These are phyloP conservation scores for Spongispora temasekensis DNA, from an alignment of 1,284 basidiomycete species.

Conservation along the genomic window DNA sequence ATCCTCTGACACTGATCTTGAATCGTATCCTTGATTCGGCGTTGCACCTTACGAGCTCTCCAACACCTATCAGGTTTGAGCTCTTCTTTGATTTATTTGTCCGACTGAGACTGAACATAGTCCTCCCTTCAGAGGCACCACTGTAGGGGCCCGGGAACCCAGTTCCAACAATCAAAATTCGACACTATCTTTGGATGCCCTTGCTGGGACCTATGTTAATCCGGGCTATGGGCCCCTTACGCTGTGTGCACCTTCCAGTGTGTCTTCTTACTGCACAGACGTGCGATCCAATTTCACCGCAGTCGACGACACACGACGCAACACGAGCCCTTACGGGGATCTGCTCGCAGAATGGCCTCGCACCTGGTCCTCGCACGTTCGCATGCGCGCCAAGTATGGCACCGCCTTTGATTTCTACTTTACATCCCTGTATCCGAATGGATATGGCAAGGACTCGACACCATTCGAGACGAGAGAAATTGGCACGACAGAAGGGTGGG, in stretches of 20 bases:
- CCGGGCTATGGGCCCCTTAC: constrained; percentile 39
- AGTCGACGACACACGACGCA: constrained; percentile 15
- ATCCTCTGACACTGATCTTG: constrained; percentile 9
- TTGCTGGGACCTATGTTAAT: constrained; percentile 39
- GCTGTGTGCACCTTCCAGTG: constrained; percentile 33
- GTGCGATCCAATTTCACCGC: constrained; percentile 32
- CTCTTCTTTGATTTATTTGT: neutral
- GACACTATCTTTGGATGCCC: constrained; percentile 15
- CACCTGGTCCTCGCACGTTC: constrained; percentile 33
- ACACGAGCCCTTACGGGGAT: constrained; percentile 4
- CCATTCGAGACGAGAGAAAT: constrained; percentile 29
- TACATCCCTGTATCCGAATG: constrained; percentile 27
- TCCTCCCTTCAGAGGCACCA: neutral
- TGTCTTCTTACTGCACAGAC: constrained; percentile 29
- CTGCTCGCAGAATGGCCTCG: constrained; percentile 32
- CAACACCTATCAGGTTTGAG: constrained; percentile 7
- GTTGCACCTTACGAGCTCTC: constrained; percentile 5
- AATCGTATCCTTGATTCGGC: constrained; percentile 21
- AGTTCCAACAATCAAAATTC: neutral
- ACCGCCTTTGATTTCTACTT: constrained; percentile 15
- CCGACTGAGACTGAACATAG: constrained; percentile 9
- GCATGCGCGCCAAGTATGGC: constrained; percentile 16
- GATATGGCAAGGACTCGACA: constrained; percentile 31
- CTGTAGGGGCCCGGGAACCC: neutral
- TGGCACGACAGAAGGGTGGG: constrained; percentile 6